Evolutionary conservation across 257 asterid genomes (phyloP).

Genomic region (Solanum raphanifolium): DNA sequence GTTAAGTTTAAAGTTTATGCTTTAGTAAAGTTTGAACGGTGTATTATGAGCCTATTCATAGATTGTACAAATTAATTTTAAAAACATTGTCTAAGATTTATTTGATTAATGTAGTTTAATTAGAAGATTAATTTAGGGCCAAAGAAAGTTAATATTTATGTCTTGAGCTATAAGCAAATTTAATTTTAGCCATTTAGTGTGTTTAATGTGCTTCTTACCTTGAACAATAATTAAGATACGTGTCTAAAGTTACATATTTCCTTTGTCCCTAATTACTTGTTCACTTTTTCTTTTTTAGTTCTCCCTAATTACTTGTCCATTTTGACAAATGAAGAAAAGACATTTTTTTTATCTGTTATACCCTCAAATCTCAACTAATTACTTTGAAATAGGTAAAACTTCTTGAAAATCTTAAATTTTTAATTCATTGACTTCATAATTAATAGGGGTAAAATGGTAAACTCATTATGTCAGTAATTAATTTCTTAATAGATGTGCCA

Average conservation of each 20-base stretch:
- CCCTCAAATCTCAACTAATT: too few relatives aligned
- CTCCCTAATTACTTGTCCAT: too few relatives aligned
- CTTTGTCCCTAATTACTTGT: too few relatives aligned
- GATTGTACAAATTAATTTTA: background rate
- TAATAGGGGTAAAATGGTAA: too few relatives aligned
- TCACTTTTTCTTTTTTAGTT: too few relatives aligned
- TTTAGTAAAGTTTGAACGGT: background rate
- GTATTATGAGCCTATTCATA: background rate
- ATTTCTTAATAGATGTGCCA: too few relatives aligned
- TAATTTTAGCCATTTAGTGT: background rate
- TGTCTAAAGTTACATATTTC: background rate
- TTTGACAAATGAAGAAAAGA: too few relatives aligned
- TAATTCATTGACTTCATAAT: too few relatives aligned
- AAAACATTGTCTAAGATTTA: background rate
- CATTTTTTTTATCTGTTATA: too few relatives aligned
- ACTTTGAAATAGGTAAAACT: too few relatives aligned
- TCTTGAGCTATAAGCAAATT: background rate
- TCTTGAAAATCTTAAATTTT: too few relatives aligned
- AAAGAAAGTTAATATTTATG: background rate
- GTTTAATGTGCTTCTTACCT: background rate
- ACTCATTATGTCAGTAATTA: too few relatives aligned
- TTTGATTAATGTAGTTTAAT: background rate
- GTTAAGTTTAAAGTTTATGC: background rate
- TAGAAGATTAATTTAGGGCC: background rate
- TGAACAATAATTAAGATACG: background rate